Evolutionary conservation across 2,329 filamentous ascomycete species (phyloP), one percentile per base, ranked within the genome.

Genomic region (Coniochaeta sp.): DNA sequence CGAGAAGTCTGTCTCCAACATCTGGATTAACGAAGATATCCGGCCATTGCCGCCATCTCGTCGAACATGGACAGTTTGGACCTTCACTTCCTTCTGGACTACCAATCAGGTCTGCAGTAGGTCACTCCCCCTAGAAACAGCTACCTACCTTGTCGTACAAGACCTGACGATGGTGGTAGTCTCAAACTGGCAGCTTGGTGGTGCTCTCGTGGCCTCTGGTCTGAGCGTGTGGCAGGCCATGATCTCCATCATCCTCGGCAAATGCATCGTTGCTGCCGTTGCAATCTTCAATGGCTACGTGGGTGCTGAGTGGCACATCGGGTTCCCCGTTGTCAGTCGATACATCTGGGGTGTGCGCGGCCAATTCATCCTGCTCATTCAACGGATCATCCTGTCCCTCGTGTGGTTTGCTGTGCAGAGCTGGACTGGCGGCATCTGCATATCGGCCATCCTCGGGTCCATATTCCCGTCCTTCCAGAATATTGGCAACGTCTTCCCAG

Each of bases 311-410:
- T 77, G 73, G 65, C 76, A 78, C 61, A 74, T 79, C 34, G 74
- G 74, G 8, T 79, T 77, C 44, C 72, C 77, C 0, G 74, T 80
- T 16, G 67, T 72, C 7, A 70, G 70, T 12, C 69, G 77, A 7
- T 69, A 71, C 24, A 68, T 74, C 31, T 79, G 74, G 72, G 77
- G 77, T 17, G 69, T 76, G 62, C 73, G 70, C 24, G 77, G 77
- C 1, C 67, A 71, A 9, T 74, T 74, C 62, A 65, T 78, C 33
- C 68, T 71, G 17, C 69, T 79, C 57, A 62, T 75, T 17, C 54
- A 57, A 31, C 68, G 76, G 6, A 76, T 77, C 63, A 62, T 77
- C 22, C 71, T 77, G 6, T 71, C 69, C 22, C 63, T 76, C 8
- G 72, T 77, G 14, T 75, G 76, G 74, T 74, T 71, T 62, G 71